Conservation (phyloP, 2,329 filamentous ascomycete genomes). For the Kalaharituber pfeilii region DNA sequence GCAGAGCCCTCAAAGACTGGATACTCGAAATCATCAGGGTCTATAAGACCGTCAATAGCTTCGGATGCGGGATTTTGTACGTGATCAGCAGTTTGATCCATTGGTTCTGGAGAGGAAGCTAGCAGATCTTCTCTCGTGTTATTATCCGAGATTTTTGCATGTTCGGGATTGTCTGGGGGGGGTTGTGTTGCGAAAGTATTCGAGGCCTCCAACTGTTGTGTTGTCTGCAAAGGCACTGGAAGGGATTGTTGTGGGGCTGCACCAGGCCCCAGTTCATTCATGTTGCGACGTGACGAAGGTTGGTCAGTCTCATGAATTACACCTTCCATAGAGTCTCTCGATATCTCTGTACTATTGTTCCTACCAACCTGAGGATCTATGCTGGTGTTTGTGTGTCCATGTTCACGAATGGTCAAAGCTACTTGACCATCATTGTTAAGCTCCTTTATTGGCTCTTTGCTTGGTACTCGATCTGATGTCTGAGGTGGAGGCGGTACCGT, state of each 20-base stretch:
- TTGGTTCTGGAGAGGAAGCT: neutral
- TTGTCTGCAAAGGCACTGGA: neutral
- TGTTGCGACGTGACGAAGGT: too few relatives aligned
- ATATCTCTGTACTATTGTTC: too few relatives aligned
- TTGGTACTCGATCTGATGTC: too few relatives aligned
- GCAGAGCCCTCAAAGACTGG: neutral
- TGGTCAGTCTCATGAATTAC: neutral
- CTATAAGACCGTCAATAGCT: neutral
- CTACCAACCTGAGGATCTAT: neutral
- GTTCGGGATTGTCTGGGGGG: neutral
- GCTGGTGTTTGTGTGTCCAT: neutral
- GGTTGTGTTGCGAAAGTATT: neutral
- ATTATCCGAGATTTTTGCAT: neutral
- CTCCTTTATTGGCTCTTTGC: too few relatives aligned
- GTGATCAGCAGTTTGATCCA: neutral
- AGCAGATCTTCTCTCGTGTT: neutral
- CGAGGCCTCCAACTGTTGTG: neutral
- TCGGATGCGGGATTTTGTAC: neutral
- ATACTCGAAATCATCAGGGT: slow-evolving; percentile 1
- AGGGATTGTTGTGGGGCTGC: too few relatives aligned
- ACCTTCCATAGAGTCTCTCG: neutral
- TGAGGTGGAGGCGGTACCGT: too few relatives aligned
- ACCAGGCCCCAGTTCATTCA: too few relatives aligned
- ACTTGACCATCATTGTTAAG: neutral
- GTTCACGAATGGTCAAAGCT: neutral